Percentiles rank a stretch among this genome's conserved stretches.
Conservation (phyloP, 140 eudicot species). For the Ambrosia hybrid region DNA sequence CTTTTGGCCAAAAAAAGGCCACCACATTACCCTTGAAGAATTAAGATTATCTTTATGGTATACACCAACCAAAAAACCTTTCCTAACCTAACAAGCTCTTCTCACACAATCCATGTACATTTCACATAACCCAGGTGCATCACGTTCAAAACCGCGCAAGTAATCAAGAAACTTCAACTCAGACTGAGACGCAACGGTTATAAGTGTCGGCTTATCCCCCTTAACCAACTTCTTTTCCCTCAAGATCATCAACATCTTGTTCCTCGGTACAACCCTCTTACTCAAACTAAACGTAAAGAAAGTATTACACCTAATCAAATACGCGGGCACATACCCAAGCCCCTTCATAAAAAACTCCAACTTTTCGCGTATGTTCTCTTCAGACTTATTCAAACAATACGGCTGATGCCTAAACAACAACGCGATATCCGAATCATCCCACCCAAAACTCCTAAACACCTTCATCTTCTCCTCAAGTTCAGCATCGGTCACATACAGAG, state of each 20-base stretch:
- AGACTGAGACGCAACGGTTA: background rate
- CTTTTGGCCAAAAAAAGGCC: background rate
- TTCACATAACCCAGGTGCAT: conserved; percentile 10
- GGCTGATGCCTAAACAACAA: conserved; percentile 28
- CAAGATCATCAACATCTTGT: conserved; percentile 31
- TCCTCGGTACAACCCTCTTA: conserved; percentile 42
- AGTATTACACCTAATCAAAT: conserved; percentile 23
- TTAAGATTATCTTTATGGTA: too few relatives aligned
- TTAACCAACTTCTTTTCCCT: conserved; percentile 33
- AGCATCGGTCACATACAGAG: background rate
- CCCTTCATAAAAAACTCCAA: conserved; percentile 34
- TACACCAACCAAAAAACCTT: background rate
- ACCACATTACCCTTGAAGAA: conserved; percentile 8
- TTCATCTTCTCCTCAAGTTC: conserved; percentile 31
- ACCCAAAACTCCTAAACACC: conserved; percentile 37
- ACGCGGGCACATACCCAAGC: conserved; percentile 36
- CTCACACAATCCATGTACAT: conserved; percentile 26
- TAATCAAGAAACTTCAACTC: conserved; percentile 28
- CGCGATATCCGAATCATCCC: conserved; percentile 33
- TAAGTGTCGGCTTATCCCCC: conserved; percentile 16
- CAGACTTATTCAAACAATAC: conserved; percentile 22
- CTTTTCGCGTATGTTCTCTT: conserved; percentile 23
- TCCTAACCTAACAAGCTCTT: conserved; percentile 19
- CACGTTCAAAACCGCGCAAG: conserved; percentile 32
- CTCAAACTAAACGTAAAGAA: conserved; percentile 37